These are phyloP conservation scores for Myriosclerotinia scirpicola DNA, from an alignment of 2,329 filamentous ascomycete species.

Conservation along the genomic window DNA sequence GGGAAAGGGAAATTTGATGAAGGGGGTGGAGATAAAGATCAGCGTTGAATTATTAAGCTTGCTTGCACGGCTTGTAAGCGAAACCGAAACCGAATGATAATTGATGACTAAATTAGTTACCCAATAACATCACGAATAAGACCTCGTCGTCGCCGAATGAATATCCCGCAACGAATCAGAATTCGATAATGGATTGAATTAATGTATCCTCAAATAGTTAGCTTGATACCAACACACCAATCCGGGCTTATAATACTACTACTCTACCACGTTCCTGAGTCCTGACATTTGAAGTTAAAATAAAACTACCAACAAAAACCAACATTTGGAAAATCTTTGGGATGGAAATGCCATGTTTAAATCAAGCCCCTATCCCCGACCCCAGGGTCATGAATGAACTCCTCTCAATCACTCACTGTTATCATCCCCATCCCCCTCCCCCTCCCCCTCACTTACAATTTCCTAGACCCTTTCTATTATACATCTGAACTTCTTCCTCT, in stretches of 20 bases:
- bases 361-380: too few species aligned
- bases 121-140: background rate
- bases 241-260: background rate
- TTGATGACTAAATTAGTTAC: background rate
- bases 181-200: too few species aligned
- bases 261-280: background rate
- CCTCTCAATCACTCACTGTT: too few species aligned
- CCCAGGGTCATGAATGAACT: too few species aligned
- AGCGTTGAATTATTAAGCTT: background rate
- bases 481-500: too few species aligned
- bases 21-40: slow-evolving; percentile 16
- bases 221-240: background rate
- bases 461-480: too few species aligned
- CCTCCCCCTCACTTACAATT: too few species aligned
- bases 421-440: too few species aligned
- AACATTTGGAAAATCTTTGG: background rate
- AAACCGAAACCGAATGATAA: background rate
- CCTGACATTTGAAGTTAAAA: background rate
- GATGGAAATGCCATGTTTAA: too few species aligned
- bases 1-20: slow-evolving; percentile 8
- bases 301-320: background rate
- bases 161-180: too few species aligned
- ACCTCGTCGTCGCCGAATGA: background rate
- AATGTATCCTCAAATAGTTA: too few species aligned
- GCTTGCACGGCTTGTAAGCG: background rate